Evolutionary conservation across 768 basidiomycete species (phyloP).

Genomic region (Tephrocybe sp.): DNA sequence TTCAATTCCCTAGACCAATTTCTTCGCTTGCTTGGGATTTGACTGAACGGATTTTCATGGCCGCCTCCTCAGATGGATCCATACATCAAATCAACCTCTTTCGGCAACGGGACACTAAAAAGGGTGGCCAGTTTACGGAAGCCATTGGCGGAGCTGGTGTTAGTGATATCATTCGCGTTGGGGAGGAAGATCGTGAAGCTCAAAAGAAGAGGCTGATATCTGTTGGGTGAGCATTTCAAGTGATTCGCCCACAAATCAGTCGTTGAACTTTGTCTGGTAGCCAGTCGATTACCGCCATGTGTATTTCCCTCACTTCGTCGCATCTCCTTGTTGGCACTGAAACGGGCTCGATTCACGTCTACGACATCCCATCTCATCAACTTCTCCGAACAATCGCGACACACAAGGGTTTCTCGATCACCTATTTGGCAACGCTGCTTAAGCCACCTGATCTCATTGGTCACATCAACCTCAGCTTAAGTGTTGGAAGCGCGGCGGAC

Average conservation of each 20-base stretch:
- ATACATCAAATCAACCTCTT: slow-evolving; percentile 83
- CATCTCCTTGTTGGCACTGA: slow-evolving; percentile 82
- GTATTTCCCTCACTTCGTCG: slow-evolving; percentile 76
- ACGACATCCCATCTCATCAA: slow-evolving; percentile 91
- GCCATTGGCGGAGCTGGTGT: slow-evolving; percentile 76
- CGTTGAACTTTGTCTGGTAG: slow-evolving; percentile 35
- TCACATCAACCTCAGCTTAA: slow-evolving; percentile 61
- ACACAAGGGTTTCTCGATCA: slow-evolving; percentile 68
- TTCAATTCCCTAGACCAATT: slow-evolving; percentile 81
- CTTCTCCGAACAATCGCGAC: slow-evolving; percentile 77
- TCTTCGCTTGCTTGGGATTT: slow-evolving; percentile 72
- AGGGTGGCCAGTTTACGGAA: slow-evolving; percentile 53
- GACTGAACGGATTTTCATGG: slow-evolving; percentile 89
- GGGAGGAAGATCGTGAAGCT: slow-evolving; percentile 45
- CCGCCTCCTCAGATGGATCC: slow-evolving; percentile 71
- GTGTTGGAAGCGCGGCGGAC: slow-evolving; percentile 36
- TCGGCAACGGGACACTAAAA: slow-evolving; percentile 55
- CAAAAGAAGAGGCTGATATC: slow-evolving; percentile 65
- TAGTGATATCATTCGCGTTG: slow-evolving; percentile 70
- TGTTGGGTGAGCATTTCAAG: slow-evolving; percentile 51
- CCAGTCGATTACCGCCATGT: slow-evolving; percentile 68
- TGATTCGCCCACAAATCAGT: background rate
- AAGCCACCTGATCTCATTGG: slow-evolving; percentile 88
- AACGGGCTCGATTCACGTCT: slow-evolving; percentile 71
- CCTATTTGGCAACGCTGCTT: slow-evolving; percentile 74